Evolutionary conservation across 2,329 filamentous ascomycete species (phyloP).

Genomic region (Ascomycota sp.): DNA sequence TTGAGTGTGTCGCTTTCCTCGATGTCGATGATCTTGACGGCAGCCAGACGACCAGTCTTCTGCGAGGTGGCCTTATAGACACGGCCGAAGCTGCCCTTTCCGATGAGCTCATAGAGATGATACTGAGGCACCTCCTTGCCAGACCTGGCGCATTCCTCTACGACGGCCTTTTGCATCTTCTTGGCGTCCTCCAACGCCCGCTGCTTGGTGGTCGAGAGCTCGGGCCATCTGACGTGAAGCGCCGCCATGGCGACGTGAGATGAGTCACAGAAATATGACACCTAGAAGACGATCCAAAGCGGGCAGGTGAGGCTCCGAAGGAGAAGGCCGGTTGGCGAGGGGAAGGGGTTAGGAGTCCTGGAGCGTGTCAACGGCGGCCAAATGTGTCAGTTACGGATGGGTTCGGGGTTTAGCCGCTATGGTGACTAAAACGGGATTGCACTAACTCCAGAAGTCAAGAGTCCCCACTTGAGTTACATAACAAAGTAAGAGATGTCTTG

Average conservation of each 20-base stretch:
- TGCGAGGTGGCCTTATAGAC: constrained; percentile 42
- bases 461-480: too few species aligned
- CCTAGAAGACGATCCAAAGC: not conserved
- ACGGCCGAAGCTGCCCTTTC: constrained; percentile 51
- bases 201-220: constrained; percentile 25
- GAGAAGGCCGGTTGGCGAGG: not conserved
- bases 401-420: not conserved
- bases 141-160: constrained; percentile 35
- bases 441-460: not conserved
- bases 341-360: not conserved
- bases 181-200: constrained; percentile 46
- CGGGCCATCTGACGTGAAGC: constrained; percentile 19
- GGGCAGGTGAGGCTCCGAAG: too few species aligned
- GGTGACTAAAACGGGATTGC: not conserved
- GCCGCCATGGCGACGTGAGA: constrained; percentile 14
- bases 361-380: not conserved
- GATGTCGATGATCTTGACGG: constrained; percentile 67
- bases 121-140: constrained; percentile 42
- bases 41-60: constrained; percentile 32
- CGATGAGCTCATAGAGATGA: constrained; percentile 48
- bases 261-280: not conserved
- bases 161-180: constrained; percentile 42
- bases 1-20: constrained; percentile 51
- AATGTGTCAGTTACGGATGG: not conserved
- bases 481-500: too few species aligned